phyloP scores from a whole-genome alignment of 2,329 filamentous ascomycete species.

The Allantophomopsis cytisporea region DNA sequence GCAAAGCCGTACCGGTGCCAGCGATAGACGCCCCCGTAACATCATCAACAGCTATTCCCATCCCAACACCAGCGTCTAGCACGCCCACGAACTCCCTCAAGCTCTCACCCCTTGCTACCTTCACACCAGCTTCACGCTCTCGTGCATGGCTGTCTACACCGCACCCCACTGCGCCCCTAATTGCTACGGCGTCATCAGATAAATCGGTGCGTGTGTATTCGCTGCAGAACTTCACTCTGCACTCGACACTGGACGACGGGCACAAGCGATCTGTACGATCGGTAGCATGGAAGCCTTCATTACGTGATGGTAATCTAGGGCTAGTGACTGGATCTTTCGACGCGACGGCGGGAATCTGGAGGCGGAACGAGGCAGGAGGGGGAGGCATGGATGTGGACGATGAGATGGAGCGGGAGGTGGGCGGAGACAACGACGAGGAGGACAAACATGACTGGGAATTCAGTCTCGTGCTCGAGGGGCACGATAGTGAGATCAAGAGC shows the following conservation, averaged over 20 bases:
- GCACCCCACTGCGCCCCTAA: slow-evolving; percentile 74
- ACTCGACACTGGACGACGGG: slow-evolving; percentile 71
- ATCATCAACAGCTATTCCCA: no score
- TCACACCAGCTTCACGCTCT: slow-evolving; percentile 44
- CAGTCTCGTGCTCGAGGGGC: slow-evolving; percentile 81
- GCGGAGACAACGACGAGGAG: slow-evolving; percentile 11
- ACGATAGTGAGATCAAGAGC: slow-evolving; percentile 85
- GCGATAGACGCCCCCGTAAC: no score
- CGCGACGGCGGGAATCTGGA: slow-evolving; percentile 78
- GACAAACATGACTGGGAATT: slow-evolving; percentile 79
- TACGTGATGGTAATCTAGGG: slow-evolving; percentile 50
- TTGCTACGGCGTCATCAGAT: slow-evolving; percentile 78
- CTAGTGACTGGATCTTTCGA: slow-evolving; percentile 92
- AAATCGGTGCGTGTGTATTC: slow-evolving; percentile 87
- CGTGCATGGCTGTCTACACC: slow-evolving; percentile 79
- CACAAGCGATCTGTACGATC: slow-evolving; percentile 84
- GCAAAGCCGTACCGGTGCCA: no score
- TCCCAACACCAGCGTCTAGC: no score
- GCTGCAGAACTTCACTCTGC: slow-evolving; percentile 63
- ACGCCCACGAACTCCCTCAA: neutral
- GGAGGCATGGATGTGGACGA: slow-evolving; percentile 6
- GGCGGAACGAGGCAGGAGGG: slow-evolving; percentile 34
- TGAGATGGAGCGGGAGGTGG: slow-evolving; percentile 26
- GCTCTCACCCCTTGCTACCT: slow-evolving; percentile 31
- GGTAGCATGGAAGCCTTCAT: slow-evolving; percentile 74